Base-by-base conservation (phyloP, 768 basidiomycete genomes). In the Calocybe cyanea region DNA sequence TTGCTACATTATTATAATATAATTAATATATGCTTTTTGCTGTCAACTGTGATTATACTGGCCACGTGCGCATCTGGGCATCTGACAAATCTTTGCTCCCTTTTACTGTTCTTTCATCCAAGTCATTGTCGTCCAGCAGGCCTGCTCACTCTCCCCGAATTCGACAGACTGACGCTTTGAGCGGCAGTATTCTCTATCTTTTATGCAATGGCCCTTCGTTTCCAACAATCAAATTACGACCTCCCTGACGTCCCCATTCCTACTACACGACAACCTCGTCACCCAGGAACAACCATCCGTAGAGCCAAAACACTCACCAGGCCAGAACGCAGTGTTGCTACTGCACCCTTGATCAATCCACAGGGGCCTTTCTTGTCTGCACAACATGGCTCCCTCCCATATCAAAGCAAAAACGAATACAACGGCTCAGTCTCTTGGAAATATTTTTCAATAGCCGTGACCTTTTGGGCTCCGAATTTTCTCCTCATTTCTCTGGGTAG, bases 291-390 rank as follows among this genome's bases (percentile, higher is more conserved):
- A 38, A 85, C 86, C 40, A 71, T 92, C 45, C 84, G 85, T 44
- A 78, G 94, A 43, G 90, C 89, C 61, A 99, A 98, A 75, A 99
- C 96, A 5, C 83, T 99, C 55, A 97, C 91, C 41, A 80, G 92
- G 48, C 96, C 96, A 58, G 96, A 99, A 71, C 83, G 96, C 46
- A 77, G 89, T 60, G 89, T 97, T 39, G 92, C 92, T 3, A 91
- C 93, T 28, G 87, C 88, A 13, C 94, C 95, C 4, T 84, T 99
- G 58, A 94, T 99, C 50, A 92, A 89, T 45, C 92, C 94, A 5
- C 79, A 83, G 8, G 69, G 74, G 1, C 63, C 70, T 31, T 69
- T 71, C 46, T 57, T 65, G 0, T 54, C 68, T 14, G 57, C 63
- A 33, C 61, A 69, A 2, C 61, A 73, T 21, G 63, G 69, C 51